These are phyloP conservation scores for Xylaria sp. DNA, from an alignment of 2,329 filamentous ascomycete species.

Conservation along the genomic window DNA sequence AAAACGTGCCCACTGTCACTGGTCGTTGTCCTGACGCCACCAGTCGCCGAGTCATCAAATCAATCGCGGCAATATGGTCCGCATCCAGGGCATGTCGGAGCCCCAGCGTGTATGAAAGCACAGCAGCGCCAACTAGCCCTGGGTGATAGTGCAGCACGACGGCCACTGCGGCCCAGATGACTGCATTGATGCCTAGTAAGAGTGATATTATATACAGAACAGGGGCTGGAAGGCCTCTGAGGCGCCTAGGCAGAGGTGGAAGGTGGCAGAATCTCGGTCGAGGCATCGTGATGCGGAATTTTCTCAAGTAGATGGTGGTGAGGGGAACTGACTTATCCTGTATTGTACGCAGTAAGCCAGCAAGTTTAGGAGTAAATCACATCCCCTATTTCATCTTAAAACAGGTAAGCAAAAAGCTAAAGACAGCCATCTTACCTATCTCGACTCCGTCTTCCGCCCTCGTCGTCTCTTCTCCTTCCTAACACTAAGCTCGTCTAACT, in stretches of 20 bases:
- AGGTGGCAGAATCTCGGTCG: conserved; percentile 18
- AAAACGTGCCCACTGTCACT: conserved; percentile 93
- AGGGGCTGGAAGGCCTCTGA: conserved; percentile 48
- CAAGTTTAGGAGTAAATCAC: neutral
- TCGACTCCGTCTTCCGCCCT: neutral
- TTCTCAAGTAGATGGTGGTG: neutral
- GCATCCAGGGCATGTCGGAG: conserved; percentile 96
- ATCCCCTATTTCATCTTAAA: neutral
- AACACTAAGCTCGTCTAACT: neutral
- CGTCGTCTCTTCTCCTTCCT: neutral
- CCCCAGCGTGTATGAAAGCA: conserved; percentile 88
- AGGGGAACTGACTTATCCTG: conserved; percentile 7
- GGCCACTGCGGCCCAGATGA: conserved; percentile 66
- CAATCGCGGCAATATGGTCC: conserved; percentile 89
- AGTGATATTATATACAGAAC: conserved; percentile 62
- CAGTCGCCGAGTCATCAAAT: conserved; percentile 91
- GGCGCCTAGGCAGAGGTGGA: conserved; percentile 35
- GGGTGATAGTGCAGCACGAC: conserved; percentile 66
- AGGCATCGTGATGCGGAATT: conserved; percentile 16
- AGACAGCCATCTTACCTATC: neutral
- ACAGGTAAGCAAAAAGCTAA: neutral
- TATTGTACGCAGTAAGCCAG: neutral
- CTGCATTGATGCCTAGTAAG: conserved; percentile 62
- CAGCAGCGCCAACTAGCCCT: conserved; percentile 79
- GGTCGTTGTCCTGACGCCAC: conserved; percentile 86